These are phyloP conservation scores for Macroventuria anomochaeta DNA, from an alignment of 2,329 filamentous ascomycete species.

Conservation along the genomic window DNA sequence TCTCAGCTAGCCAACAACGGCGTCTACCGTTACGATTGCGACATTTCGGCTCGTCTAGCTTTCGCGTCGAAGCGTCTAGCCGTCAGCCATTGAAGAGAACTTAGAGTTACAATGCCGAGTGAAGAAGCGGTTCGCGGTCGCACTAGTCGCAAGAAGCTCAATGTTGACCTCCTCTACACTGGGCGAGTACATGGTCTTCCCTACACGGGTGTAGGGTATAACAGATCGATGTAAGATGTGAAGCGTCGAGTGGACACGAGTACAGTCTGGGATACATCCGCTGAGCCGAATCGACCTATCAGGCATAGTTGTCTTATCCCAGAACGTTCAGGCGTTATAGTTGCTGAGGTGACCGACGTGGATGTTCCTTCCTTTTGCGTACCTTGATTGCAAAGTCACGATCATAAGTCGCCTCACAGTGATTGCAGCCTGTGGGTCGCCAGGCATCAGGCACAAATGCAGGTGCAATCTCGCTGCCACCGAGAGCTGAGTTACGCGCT, in stretches of 20 bases:
- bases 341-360: neutral
- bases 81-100: constrained; percentile 20
- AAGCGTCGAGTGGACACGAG: constrained; percentile 1
- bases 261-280: constrained; percentile 8
- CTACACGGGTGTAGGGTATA: constrained; percentile 3
- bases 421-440: constrained; percentile 1
- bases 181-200: constrained; percentile 4
- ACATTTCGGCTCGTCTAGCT: constrained; percentile 16
- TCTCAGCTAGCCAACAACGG: constrained; percentile 22
- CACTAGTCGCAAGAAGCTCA: neutral
- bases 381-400: neutral
- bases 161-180: neutral
- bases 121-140: neutral
- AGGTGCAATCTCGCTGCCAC: constrained; percentile 3
- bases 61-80: constrained; percentile 7
- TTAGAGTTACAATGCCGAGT: neutral
- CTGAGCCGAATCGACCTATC: constrained; percentile 4
- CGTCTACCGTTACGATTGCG: constrained; percentile 17
- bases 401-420: neutral
- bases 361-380: constrained; percentile 5
- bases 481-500: neutral
- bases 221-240: neutral
- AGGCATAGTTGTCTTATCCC: neutral
- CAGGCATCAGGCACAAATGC: constrained; percentile 1
- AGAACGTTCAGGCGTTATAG: neutral